A percentile compares a stretch with the other conserved stretches of the same genome.
Conservation (phyloP, 2,329 filamentous ascomycete genomes). For the Cladosporium oxysporum region DNA sequence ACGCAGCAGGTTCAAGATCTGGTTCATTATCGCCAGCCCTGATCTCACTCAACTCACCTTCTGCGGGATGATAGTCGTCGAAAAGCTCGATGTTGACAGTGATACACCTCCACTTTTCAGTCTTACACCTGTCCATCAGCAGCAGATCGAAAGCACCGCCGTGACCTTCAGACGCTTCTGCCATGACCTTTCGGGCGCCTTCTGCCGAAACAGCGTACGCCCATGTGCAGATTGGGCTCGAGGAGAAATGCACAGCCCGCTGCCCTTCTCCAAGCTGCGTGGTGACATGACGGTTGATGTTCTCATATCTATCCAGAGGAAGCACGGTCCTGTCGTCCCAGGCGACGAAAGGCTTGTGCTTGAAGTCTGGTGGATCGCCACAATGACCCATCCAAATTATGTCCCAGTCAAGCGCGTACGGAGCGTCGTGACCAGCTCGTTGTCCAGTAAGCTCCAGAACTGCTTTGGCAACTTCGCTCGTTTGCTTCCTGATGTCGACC, state of each 20-base stretch:
- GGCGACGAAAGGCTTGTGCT: not conserved
- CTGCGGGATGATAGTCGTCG: slow-evolving; percentile 39
- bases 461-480: slow-evolving; percentile 36
- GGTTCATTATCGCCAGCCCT: slow-evolving; percentile 27
- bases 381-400: not conserved
- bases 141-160: slow-evolving; percentile 42
- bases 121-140: slow-evolving; percentile 37
- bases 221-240: slow-evolving; percentile 36
- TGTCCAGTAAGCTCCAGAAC: slow-evolving; percentile 31
- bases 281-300: not conserved
- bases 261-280: slow-evolving; percentile 30
- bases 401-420: not conserved
- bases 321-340: not conserved
- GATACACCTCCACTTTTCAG: slow-evolving; percentile 38
- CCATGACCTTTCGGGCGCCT: slow-evolving; percentile 40
- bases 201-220: slow-evolving; percentile 34
- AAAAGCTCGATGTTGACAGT: slow-evolving; percentile 42
- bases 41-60: slow-evolving; percentile 32
- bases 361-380: not conserved
- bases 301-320: not conserved
- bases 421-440: not conserved
- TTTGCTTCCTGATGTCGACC: slow-evolving; percentile 37
- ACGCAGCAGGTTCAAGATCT: slow-evolving; percentile 31
- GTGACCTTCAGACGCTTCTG: slow-evolving; percentile 31
- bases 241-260: slow-evolving; percentile 31